Conservation (phyloP, 352 stramenopile species). For the Phytophthora cajani region DNA sequence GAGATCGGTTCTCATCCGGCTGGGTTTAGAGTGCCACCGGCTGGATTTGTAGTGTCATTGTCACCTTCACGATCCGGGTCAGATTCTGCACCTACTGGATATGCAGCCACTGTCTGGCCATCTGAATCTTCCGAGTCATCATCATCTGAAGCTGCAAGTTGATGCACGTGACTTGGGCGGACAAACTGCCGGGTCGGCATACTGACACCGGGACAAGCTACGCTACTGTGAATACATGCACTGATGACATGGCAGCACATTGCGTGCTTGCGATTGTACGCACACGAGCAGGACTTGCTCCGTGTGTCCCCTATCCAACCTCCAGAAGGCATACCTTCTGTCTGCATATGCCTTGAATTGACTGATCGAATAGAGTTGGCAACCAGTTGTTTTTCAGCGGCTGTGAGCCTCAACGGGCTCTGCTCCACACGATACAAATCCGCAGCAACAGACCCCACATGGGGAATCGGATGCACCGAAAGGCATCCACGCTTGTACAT, state of each 20-base stretch:
- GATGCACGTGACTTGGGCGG: neutral
- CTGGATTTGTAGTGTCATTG: neutral
- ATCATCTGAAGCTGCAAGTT: neutral
- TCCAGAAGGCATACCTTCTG: constrained; percentile 1
- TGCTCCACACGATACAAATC: constrained; percentile 7
- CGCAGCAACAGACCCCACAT: neutral
- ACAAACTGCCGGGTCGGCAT: neutral
- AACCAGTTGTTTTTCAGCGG: neutral
- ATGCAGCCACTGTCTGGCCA: neutral
- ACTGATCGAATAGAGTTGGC: neutral
- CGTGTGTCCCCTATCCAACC: constrained; percentile 3
- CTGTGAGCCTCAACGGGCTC: neutral
- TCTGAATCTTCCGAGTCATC: neutral
- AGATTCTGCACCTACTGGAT: neutral
- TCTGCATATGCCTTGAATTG: neutral
- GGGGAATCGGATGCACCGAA: neutral
- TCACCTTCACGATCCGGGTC: neutral
- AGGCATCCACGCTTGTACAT: neutral
- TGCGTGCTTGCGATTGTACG: neutral
- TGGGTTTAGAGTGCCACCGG: neutral
- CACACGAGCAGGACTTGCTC: neutral
- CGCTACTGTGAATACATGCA: neutral
- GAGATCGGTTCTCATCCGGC: neutral
- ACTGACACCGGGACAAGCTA: neutral
- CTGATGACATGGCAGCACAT: neutral